A percentile compares a stretch with the other conserved stretches of the same genome.
phyloP scores from a whole-genome alignment of 179 eudicot species.

The Silene coronaria region DNA sequence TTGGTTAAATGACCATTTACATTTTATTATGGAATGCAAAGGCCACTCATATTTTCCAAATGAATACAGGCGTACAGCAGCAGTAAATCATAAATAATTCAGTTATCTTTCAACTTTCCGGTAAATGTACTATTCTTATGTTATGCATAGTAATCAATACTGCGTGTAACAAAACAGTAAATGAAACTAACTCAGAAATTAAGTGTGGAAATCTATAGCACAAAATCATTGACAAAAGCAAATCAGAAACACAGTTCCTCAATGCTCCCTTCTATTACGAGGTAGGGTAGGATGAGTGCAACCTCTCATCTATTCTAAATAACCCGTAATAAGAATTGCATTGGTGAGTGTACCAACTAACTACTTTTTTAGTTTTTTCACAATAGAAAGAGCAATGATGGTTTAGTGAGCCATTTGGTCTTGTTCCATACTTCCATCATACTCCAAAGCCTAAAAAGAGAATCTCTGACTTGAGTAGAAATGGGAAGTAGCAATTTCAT shows the following conservation, averaged over 20 bases:
- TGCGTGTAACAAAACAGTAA: background rate
- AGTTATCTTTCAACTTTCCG: background rate
- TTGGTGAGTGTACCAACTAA: background rate
- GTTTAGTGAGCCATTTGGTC: background rate
- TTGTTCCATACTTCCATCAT: background rate
- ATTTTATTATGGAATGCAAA: background rate
- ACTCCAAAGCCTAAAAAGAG: background rate
- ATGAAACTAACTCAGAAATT: background rate
- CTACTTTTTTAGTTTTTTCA: no score
- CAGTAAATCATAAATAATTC: background rate
- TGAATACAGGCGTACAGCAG: background rate
- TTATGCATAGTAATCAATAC: background rate
- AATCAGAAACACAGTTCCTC: background rate
- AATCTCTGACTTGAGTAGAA: background rate
- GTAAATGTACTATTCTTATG: background rate
- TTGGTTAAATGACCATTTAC: background rate
- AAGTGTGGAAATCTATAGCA: background rate
- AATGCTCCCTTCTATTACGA: background rate
- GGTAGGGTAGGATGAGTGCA: background rate
- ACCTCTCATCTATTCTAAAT: background rate
- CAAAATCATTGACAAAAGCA: background rate
- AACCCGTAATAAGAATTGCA: background rate
- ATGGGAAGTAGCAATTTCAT: background rate
- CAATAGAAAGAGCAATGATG: background rate
- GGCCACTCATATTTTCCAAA: background rate